Percentiles rank a stretch among this genome's conserved stretches.
Conservation (phyloP, 2,329 filamentous ascomycete genomes). For the Penicillium sp. region DNA sequence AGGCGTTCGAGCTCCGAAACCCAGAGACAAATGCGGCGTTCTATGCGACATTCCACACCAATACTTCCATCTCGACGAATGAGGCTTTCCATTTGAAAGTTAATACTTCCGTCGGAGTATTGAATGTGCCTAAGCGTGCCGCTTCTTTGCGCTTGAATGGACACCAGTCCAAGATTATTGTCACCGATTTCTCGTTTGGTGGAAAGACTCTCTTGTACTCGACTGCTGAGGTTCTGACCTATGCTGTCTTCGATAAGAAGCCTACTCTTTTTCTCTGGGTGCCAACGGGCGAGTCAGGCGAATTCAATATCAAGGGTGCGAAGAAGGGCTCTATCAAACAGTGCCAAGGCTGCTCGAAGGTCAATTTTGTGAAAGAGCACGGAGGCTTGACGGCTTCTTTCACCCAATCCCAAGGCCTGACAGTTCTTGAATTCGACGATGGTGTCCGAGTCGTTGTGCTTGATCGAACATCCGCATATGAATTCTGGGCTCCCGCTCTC, state of each 20-base stretch:
- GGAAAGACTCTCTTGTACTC: constrained; percentile 56
- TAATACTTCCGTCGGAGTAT: constrained; percentile 56
- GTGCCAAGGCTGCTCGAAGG: constrained; percentile 44
- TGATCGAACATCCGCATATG: constrained; percentile 57
- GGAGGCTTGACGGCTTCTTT: constrained; percentile 50
- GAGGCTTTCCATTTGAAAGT: constrained; percentile 59
- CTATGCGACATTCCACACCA: constrained; percentile 60
- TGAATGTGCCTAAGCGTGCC: constrained; percentile 57
- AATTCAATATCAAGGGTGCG: constrained; percentile 53
- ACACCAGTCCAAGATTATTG: constrained; percentile 63
- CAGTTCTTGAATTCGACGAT: constrained; percentile 46
- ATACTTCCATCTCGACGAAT: constrained; percentile 53
- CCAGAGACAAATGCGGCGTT: constrained; percentile 60
- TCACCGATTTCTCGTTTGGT: constrained; percentile 61
- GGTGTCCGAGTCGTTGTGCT: constrained; percentile 56
- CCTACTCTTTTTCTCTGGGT: constrained; percentile 56
- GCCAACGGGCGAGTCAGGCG: constrained; percentile 56
- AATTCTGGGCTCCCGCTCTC: constrained; percentile 58
- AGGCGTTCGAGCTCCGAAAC: constrained; percentile 60
- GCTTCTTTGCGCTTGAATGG: constrained; percentile 58
- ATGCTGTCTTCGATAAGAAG: constrained; percentile 51
- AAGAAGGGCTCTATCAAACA: constrained; percentile 41
- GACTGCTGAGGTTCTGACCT: constrained; percentile 58
- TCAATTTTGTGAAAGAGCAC: constrained; percentile 46
- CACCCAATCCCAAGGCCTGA: constrained; percentile 52